phyloP scores from a whole-genome alignment of 1,139 yeast species.

The Blastobotrys proliferans region DNA sequence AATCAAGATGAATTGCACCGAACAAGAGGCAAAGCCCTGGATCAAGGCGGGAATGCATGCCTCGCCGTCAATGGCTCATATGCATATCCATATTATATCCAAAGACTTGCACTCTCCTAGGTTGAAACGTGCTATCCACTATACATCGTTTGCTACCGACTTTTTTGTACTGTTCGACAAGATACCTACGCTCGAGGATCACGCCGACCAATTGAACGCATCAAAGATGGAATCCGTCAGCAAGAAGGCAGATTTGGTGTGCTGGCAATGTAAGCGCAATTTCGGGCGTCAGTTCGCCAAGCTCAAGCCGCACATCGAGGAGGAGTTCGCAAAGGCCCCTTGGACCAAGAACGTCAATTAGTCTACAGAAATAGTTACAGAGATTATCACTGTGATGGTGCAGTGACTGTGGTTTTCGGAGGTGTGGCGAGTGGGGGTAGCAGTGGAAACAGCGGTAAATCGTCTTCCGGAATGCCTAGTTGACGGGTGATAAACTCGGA shows the following conservation, averaged over 20 bases:
- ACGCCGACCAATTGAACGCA: slow-evolving; percentile 13
- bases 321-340: slow-evolving; percentile 36
- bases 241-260: slow-evolving; percentile 42
- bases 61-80: slow-evolving; percentile 62
- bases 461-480: slow-evolving; percentile 9
- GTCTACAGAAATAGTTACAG: too few relatives aligned
- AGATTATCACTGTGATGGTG: too few relatives aligned
- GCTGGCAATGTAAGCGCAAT: slow-evolving; percentile 46
- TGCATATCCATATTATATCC: slow-evolving; percentile 72
- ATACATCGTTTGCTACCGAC: slow-evolving; percentile 61
- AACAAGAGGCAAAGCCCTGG: slow-evolving; percentile 35
- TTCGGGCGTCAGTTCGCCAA: slow-evolving; percentile 46
- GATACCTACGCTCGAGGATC: slow-evolving; percentile 15
- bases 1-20: background rate
- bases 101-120: slow-evolving; percentile 53
- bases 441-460: too few relatives aligned
- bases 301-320: slow-evolving; percentile 47
- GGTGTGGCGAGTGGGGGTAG: too few relatives aligned
- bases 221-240: slow-evolving; percentile 29
- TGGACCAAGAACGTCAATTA: background rate
- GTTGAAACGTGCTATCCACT: slow-evolving; percentile 62
- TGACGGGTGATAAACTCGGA: slow-evolving; percentile 7
- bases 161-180: slow-evolving; percentile 58
- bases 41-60: slow-evolving; percentile 67
- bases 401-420: too few relatives aligned